Evolutionary conservation across 306 rosid genomes (phyloP).

Genomic region (Gillenia trifoliata): DNA sequence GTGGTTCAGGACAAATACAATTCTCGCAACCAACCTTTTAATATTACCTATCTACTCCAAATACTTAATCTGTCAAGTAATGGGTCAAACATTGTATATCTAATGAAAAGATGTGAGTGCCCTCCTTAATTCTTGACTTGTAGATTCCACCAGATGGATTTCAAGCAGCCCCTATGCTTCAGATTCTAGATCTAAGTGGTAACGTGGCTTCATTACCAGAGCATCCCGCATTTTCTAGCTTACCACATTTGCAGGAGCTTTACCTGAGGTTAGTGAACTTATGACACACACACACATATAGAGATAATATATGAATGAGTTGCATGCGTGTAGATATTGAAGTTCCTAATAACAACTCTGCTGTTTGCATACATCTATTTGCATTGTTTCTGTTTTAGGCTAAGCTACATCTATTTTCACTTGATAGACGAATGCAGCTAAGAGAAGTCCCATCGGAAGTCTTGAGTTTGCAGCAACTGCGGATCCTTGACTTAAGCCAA

Average conservation of each 20-base stretch:
- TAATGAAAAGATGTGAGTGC: constrained; percentile 19
- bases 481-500: constrained; percentile 79
- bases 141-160: constrained; percentile 85
- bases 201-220: constrained; percentile 54
- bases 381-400: too few relatives aligned
- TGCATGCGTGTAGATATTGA: neutral
- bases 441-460: constrained; percentile 65
- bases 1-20: neutral
- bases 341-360: constrained; percentile 3
- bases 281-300: constrained; percentile 3
- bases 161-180: constrained; percentile 66
- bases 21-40: neutral
- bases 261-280: constrained; percentile 67
- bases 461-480: constrained; percentile 54
- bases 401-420: constrained; percentile 1
- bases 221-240: constrained; percentile 59
- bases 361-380: neutral
- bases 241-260: constrained; percentile 75
- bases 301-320: neutral
- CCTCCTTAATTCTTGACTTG: constrained; percentile 16
- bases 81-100: neutral
- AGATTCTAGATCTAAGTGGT: constrained; percentile 77
- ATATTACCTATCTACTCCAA: neutral
- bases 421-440: constrained; percentile 67
- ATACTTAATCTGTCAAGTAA: neutral